Base-by-base conservation (phyloP, 176 grass and related monocot genomes). In the Tillandsia fasciculata region DNA sequence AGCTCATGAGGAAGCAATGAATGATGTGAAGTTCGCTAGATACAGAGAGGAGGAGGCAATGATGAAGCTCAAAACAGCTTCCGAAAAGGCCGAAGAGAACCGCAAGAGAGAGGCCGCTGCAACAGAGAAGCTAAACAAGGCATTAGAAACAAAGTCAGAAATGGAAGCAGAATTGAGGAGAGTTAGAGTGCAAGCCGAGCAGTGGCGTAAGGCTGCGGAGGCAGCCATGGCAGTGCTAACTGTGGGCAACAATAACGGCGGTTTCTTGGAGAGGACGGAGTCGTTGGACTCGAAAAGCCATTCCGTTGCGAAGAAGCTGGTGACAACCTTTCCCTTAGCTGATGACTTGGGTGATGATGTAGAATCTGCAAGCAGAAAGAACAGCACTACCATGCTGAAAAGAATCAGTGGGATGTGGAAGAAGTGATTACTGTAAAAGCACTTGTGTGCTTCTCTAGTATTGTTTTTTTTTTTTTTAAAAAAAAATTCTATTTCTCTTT, bases 371-470 rank as follows among this genome's bases (percentile, higher is more conserved):
- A 77, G 74, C n/a, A 83, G 82, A 84, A 99, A 99, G 80, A 88
- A 90, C 65, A 78, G 84, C 54, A 90, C 86, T 76, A 42, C 33
- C 4, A 78, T 99, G 64, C 76, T 99, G 23, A 86, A 82, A 82
- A 83, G 87, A 78, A 90, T 99, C 81, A 94, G 90, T 56, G 90
- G 90, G 17, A 90, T 99, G 84, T 99, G 95, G 95, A 99, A 94
- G 77, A 99, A 99, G 63, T 94, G 33, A 42, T 42, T 42, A 42
- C 33, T 42, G 0, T 42, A 42, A 42, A 61, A 61, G 17, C n/a
- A 61, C 13, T 9, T 15, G 22, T 61, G n/a, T 18, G 56, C 56
- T 18, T 59, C 54, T 61, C 12, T 61, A 1, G 56, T 20, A 18
- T 9, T 61, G 56, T 61, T 22, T 61, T n/a, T 23, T 18, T n/a